A percentile compares a stretch with the other conserved stretches of the same genome.
phyloP scores from a whole-genome alignment of 1,284 basidiomycete species.

The Fomitopsis palustris region DNA sequence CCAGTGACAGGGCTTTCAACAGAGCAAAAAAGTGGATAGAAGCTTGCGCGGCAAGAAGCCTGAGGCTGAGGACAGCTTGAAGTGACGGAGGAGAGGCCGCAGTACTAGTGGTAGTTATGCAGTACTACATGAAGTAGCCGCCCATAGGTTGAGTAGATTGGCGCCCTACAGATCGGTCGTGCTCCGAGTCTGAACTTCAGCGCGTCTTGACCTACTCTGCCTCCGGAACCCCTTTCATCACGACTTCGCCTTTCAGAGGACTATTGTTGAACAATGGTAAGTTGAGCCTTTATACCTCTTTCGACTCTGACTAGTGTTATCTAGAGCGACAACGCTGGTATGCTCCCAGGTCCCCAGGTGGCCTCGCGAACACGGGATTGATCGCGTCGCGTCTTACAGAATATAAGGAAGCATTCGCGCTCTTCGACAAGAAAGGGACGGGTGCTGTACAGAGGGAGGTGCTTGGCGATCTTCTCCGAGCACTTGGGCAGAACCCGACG shows the following conservation, averaged over 20 bases:
- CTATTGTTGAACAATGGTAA: neutral
- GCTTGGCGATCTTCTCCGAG: conserved; percentile 92
- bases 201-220: neutral
- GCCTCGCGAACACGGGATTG: neutral
- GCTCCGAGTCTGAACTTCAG: neutral
- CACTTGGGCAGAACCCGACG: conserved; percentile 97
- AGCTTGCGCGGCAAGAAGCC: too few relatives aligned
- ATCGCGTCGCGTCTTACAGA: conserved; percentile 43
- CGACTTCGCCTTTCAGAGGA: too few relatives aligned
- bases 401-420: conserved; percentile 95
- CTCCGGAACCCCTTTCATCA: too few relatives aligned
- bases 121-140: too few relatives aligned
- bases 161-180: neutral
- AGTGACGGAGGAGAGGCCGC: too few relatives aligned
- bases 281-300: neutral
- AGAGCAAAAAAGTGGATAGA: too few relatives aligned
- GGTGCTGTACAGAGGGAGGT: conserved; percentile 86
- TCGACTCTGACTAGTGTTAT: too few relatives aligned
- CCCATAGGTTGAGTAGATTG: neutral
- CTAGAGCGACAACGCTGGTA: conserved; percentile 67
- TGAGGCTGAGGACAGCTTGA: too few relatives aligned
- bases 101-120: too few relatives aligned
- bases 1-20: too few relatives aligned
- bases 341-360: neutral
- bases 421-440: conserved; percentile 95